Evolutionary conservation across 2,329 filamentous ascomycete species (phyloP), one percentile per base, ranked within the genome.

Genomic region (Xylaria polymorpha): DNA sequence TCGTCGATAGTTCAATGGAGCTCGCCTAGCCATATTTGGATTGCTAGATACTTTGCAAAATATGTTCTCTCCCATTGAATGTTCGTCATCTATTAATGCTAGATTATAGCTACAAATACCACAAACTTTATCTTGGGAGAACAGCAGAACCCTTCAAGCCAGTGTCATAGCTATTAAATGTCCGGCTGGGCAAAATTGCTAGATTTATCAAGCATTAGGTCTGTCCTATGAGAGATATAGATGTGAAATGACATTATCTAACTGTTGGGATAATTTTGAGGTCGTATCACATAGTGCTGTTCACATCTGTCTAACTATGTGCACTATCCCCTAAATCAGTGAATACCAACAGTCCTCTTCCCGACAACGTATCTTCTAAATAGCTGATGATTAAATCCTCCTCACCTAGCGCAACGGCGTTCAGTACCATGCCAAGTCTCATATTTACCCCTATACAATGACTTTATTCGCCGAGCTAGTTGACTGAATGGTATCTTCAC

Each of bases 1-100:
- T 69, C 55, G 64, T 73, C 61, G 60, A 66, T 73, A 68, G 69
- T 65, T 74, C 61, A 67, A 67, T 60, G 50, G 68, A 72, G 67
- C 68, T 72, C 51, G 56, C 60, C 46, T 58, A 48, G 53, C 61
- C 44, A 50, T 67, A 61, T 48, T 61, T 57, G 25, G 64, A 51
- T 59, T 60, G 55, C 57, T 51, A 37, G 59, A 58, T 57, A 63
- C 43, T 67, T 59, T 58, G 56, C 57, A 9, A 60, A 22, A 57
- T 18, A 55, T 51, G 29, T 58, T 44, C n/a, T 22, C 48, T 61
- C 37, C 20, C 44, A 48, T 35, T 22, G 12, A 20, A 7, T 51
- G 39, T 15, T 62, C 50, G 46, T 59, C 58, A 7, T 62, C 51
- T 20, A 56, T 58, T 46, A 39, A 46, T 35, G 44, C 39, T n/a